A percentile compares a stretch with the other conserved stretches of the same genome.
Conservation (phyloP, 2,329 filamentous ascomycete genomes). For the Apiospora marii region DNA sequence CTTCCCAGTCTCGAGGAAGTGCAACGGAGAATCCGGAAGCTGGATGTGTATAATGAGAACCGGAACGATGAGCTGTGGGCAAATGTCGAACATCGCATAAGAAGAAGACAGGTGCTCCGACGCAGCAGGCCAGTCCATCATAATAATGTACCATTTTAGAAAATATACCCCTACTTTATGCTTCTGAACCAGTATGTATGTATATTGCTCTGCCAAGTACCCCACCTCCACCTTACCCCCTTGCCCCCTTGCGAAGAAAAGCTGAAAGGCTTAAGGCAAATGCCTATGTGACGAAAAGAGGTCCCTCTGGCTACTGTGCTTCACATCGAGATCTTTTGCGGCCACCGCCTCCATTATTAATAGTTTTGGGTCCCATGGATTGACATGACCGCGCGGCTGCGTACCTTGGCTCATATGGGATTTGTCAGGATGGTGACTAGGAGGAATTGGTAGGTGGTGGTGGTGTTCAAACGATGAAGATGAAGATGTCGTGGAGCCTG, state of each 20-base stretch:
- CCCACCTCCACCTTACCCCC: too few species aligned
- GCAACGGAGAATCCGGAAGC: conserved; percentile 27
- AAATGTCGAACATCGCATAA: not conserved
- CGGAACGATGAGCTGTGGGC: not conserved
- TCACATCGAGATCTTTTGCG: not conserved
- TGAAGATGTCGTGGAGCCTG: not conserved
- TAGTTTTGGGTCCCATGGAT: not conserved
- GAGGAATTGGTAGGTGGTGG: not conserved
- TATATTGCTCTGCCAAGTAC: not conserved
- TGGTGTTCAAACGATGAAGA: not conserved
- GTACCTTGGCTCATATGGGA: not conserved
- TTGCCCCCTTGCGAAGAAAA: not conserved
- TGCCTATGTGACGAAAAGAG: too few species aligned
- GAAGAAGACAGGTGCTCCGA: not conserved
- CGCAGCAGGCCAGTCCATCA: not conserved
- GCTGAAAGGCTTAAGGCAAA: not conserved
- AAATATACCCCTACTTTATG: conserved; percentile 7
- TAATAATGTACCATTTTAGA: conserved; percentile 18
- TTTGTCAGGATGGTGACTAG: accelerated
- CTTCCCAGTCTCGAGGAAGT: conserved; percentile 42
- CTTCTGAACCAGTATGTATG: not conserved
- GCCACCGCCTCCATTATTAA: not conserved
- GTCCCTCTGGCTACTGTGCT: not conserved
- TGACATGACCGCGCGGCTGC: not conserved
- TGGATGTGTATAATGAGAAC: not conserved